phyloP scores from a whole-genome alignment of 1,284 basidiomycete genomes.

The Vanrija pseudolonga region DNA sequence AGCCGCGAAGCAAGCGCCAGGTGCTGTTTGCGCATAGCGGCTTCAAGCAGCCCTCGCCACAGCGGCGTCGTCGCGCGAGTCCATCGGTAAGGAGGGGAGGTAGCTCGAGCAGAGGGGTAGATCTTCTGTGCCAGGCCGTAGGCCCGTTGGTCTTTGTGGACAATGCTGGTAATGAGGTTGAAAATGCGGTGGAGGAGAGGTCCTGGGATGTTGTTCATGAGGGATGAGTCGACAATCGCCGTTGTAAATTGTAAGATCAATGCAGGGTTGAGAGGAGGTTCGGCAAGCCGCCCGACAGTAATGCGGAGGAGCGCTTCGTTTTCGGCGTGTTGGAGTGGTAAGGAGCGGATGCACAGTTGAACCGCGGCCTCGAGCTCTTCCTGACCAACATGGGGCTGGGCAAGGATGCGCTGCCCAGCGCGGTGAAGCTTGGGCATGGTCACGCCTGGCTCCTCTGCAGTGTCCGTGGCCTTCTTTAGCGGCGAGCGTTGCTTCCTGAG shows the following conservation, averaged over 20 bases:
- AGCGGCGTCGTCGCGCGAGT: background rate
- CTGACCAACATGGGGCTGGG: background rate
- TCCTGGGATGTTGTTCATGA: conserved; percentile 3
- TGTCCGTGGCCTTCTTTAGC: background rate
- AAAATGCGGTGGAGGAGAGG: conserved; percentile 7
- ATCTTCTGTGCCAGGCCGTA: conserved; percentile 20
- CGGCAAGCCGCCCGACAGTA: background rate
- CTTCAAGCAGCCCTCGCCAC: conserved; percentile 27
- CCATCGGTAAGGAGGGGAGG: background rate
- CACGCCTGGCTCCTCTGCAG: background rate
- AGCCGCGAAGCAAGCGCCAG: conserved; percentile 38
- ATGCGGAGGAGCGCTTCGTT: conserved; percentile 1
- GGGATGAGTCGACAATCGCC: conserved; percentile 4
- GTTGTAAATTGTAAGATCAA: conserved; percentile 10
- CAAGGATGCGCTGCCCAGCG: background rate
- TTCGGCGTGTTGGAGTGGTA: conserved; percentile 1
- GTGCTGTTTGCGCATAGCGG: conserved; percentile 7
- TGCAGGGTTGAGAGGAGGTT: background rate
- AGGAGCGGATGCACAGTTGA: conserved; percentile 8
- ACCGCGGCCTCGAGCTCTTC: conserved; percentile 7
- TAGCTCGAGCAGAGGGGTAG: conserved; percentile 13
- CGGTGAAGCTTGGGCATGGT: conserved; percentile 2
- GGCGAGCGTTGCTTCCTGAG: conserved; percentile 1
- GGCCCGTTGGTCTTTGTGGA: conserved; percentile 7
- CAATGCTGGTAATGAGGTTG: conserved; percentile 5